Conservation (phyloP, 2,329 filamentous ascomycete genomes). For the Penicillium hordei region DNA sequence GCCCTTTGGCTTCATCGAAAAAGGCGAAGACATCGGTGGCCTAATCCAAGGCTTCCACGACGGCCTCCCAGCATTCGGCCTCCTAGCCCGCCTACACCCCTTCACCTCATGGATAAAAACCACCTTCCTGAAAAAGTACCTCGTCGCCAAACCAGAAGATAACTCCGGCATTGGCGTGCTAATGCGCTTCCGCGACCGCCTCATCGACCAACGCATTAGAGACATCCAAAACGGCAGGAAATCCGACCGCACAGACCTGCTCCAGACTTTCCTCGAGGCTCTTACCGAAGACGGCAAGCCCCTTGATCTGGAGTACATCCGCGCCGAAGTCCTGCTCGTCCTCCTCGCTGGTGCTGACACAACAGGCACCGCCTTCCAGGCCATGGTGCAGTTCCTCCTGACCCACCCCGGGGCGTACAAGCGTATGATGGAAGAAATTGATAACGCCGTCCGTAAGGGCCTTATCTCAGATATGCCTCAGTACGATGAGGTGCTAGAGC, state of each 20-base stretch:
- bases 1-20: constrained; percentile 57
- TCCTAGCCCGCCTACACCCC: constrained; percentile 54
- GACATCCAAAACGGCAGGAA: constrained; percentile 51
- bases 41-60: constrained; percentile 58
- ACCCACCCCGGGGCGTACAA: constrained; percentile 44
- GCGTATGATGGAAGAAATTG: constrained; percentile 51
- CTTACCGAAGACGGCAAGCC: constrained; percentile 49
- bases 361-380: constrained; percentile 53
- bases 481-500: constrained; percentile 45
- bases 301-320: constrained; percentile 53
- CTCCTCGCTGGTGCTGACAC: constrained; percentile 55
- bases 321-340: constrained; percentile 54
- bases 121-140: constrained; percentile 53
- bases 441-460: constrained; percentile 36
- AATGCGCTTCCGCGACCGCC: constrained; percentile 58
- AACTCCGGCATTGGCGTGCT: constrained; percentile 56
- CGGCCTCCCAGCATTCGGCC: constrained; percentile 52
- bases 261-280: constrained; percentile 53
- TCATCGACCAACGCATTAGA: constrained; percentile 51
- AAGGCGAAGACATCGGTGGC: constrained; percentile 53
- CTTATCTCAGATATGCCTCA: constrained; percentile 38
- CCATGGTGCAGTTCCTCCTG: constrained; percentile 48
- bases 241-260: constrained; percentile 50
- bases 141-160: constrained; percentile 56
- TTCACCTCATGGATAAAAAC: constrained; percentile 57